phyloP scores from a whole-genome alignment of 23 red algal genomes.

The Gracilaria vermiculophylla region DNA sequence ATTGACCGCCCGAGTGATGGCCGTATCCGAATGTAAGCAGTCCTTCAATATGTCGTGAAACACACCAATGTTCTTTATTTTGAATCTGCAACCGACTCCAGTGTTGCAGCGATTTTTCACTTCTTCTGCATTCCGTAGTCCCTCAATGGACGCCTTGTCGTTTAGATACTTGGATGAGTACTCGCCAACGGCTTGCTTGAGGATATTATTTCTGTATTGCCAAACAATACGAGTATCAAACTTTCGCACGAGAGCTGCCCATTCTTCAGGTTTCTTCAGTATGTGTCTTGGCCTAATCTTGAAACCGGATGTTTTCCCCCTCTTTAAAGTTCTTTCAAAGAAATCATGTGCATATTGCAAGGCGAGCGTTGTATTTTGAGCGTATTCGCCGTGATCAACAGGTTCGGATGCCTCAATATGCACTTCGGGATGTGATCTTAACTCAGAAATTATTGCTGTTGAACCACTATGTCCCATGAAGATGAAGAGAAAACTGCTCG shows the following conservation, averaged over 20 bases:
- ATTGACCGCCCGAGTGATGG: conserved; percentile 30
- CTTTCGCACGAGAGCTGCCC: conserved; percentile 6
- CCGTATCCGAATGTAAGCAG: conserved; percentile 6
- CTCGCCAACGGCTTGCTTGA: conserved; percentile 68
- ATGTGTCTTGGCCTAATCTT: conserved; percentile 71
- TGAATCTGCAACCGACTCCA: conserved; percentile 33
- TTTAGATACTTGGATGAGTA: conserved; percentile 36
- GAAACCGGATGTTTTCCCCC: conserved; percentile 55
- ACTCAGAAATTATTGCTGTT: conserved; percentile 57
- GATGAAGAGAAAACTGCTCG: conserved; percentile 57
- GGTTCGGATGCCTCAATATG: conserved; percentile 15
- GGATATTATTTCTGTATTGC: conserved; percentile 61
- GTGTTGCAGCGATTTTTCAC: conserved; percentile 22
- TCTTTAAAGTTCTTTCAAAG: conserved; percentile 1
- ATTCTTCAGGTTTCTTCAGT: conserved; percentile 18
- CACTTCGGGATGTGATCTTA: conserved; percentile 32
- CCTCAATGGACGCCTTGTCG: conserved; percentile 45
- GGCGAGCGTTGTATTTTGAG: conserved; percentile 43
- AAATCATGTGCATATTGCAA: conserved; percentile 40
- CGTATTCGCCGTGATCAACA: conserved; percentile 41
- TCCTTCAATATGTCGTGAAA: conserved; percentile 30
- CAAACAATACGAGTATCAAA: conserved; percentile 64
- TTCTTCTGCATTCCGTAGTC: conserved; percentile 20
- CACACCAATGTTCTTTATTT: conserved; percentile 37
- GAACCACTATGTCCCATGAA: conserved; percentile 78